Evolutionary conservation across 1,284 basidiomycete species (phyloP).

Genomic region (Heterobasidion annosum): DNA sequence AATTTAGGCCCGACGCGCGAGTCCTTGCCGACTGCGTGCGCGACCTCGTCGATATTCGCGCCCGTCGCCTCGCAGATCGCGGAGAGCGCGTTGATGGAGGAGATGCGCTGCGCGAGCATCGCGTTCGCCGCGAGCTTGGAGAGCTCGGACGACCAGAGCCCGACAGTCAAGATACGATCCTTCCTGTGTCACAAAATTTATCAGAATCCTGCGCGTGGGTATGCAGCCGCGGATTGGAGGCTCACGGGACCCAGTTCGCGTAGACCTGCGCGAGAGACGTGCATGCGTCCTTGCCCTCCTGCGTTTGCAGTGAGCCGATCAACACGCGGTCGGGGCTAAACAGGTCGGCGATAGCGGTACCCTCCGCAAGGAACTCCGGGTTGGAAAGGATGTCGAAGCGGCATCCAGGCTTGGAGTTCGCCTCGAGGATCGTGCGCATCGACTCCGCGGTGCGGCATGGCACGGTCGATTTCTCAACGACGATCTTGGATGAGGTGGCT

Average conservation of each 20-base stretch:
- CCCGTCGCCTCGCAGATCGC: constrained; percentile 99
- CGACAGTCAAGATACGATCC: constrained; percentile 86
- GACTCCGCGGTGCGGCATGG: constrained; percentile 97
- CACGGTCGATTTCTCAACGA: constrained; percentile 99
- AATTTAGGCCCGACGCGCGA: constrained; percentile 92
- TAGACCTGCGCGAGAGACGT: constrained; percentile 75
- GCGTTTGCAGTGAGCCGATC: constrained; percentile 89
- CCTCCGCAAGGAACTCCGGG: constrained; percentile 98
- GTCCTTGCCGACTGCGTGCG: constrained; percentile 91
- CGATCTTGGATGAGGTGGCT: constrained; percentile 90
- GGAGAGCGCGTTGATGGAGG: constrained; percentile 95
- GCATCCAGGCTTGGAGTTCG: constrained; percentile 88
- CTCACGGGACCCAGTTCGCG: constrained; percentile 91
- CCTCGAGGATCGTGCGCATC: constrained; percentile 98
- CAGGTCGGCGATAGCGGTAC: constrained; percentile 90
- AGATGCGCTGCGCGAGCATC: constrained; percentile 97
- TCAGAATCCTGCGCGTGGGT: constrained; percentile 3
- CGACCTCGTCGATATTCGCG: constrained; percentile 97
- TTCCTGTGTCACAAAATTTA: constrained; percentile 27
- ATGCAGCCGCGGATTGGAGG: constrained; percentile 12
- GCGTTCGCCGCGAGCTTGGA: constrained; percentile 99
- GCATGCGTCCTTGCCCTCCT: constrained; percentile 80
- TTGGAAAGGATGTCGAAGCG: constrained; percentile 98
- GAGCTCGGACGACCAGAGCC: constrained; percentile 97
- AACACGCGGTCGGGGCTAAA: constrained; percentile 90